Conservation (phyloP, 805 yeast genomes). For the Tetrapisispora phaffii region DNA sequence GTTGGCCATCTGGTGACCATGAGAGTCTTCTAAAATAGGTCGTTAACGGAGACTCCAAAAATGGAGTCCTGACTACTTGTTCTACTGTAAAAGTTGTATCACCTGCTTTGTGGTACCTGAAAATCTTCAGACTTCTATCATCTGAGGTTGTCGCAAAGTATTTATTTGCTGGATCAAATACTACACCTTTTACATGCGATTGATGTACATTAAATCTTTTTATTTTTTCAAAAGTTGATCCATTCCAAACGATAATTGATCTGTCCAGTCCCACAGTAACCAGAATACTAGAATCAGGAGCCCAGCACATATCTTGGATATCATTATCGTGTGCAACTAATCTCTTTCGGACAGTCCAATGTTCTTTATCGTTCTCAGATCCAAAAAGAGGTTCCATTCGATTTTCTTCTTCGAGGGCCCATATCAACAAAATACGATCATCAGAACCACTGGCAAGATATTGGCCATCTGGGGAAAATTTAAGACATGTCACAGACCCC, state of each 20-base stretch:
- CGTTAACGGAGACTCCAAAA: conserved; percentile 78
- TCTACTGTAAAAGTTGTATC: conserved; percentile 83
- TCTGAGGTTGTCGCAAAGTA: conserved; percentile 96
- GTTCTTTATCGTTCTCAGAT: conserved; percentile 67
- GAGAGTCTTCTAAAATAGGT: conserved; percentile 78
- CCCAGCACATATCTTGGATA: conserved; percentile 96
- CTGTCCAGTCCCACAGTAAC: conserved; percentile 94
- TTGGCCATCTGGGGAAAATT: conserved; percentile 86
- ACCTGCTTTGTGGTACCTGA: conserved; percentile 66
- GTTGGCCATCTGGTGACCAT: conserved; percentile 91
- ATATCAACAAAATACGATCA: conserved; percentile 79
- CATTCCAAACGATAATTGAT: conserved; percentile 89
- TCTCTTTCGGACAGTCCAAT: conserved; percentile 89
- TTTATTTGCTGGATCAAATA: conserved; percentile 96
- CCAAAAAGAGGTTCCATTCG: conserved; percentile 48
- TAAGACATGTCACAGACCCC: conserved; percentile 90
- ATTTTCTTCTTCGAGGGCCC: conserved; percentile 78
- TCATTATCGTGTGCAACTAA: conserved; percentile 96
- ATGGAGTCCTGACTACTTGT: conserved; percentile 73
- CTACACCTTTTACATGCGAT: conserved; percentile 91
- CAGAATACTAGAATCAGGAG: conserved; percentile 82
- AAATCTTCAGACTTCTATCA: conserved; percentile 81
- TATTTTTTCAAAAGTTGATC: conserved; percentile 74
- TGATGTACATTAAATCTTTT: conserved; percentile 88
- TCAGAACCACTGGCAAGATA: conserved; percentile 93